These are phyloP conservation scores for Rhizopus delemar DNA, from an alignment of 371 early-diverging fungal genomes.

Conservation along the genomic window DNA sequence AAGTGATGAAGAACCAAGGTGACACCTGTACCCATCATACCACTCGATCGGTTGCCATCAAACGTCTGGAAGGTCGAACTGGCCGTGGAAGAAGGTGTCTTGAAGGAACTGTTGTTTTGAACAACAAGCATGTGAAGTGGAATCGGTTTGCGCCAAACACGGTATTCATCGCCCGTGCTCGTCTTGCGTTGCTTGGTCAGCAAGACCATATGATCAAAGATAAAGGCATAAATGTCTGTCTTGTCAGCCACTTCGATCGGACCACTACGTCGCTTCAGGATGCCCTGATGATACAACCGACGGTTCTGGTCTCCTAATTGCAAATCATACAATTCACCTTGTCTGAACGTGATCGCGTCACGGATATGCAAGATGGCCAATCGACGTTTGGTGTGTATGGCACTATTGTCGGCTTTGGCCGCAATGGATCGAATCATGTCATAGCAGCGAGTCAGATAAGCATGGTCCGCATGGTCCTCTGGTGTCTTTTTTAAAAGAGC, in stretches of 20 bases:
- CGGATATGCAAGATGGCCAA: slow-evolving; percentile 38
- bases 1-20: slow-evolving; percentile 41
- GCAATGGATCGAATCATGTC: slow-evolving; percentile 51
- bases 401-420: slow-evolving; percentile 37
- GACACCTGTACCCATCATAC: slow-evolving; percentile 1
- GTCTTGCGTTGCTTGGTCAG: slow-evolving; percentile 71
- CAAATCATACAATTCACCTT: slow-evolving; percentile 64
- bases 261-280: slow-evolving; percentile 68
- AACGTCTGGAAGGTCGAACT: slow-evolving; percentile 6
- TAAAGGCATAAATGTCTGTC: slow-evolving; percentile 74
- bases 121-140: slow-evolving; percentile 62
- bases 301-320: slow-evolving; percentile 72
- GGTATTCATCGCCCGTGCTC: slow-evolving; percentile 57
- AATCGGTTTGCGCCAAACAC: slow-evolving; percentile 68
- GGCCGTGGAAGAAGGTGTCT: slow-evolving; percentile 6
- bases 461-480: slow-evolving; percentile 77
- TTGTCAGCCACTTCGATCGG: slow-evolving; percentile 68
- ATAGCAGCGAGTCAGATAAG: slow-evolving; percentile 74
- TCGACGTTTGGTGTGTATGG: slow-evolving; percentile 31
- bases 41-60: neutral
- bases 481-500: slow-evolving; percentile 86
- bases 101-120: slow-evolving; percentile 22
- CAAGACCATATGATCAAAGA: slow-evolving; percentile 88
- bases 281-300: slow-evolving; percentile 75
- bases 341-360: slow-evolving; percentile 50